These are phyloP conservation scores for Pelargonium citronellum DNA, from an alignment of 441 rosid genomes.

Conservation along the genomic window DNA sequence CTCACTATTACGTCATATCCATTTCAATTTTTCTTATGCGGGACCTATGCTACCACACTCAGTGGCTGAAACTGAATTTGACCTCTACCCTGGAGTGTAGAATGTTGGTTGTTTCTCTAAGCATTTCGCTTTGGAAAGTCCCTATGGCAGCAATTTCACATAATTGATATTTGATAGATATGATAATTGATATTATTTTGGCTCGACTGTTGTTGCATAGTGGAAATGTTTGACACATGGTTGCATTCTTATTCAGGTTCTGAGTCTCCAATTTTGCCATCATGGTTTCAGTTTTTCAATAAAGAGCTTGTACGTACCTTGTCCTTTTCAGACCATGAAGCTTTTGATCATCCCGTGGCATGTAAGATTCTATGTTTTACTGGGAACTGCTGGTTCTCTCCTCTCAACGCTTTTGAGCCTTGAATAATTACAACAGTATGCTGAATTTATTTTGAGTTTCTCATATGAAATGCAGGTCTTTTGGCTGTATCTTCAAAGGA, in stretches of 20 bases:
- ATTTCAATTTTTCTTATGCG: constrained; percentile 3
- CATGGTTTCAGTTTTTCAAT: constrained; percentile 85
- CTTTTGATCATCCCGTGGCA: constrained; percentile 98
- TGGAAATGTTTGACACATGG: constrained; percentile 19
- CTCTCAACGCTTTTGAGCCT: constrained; percentile 6
- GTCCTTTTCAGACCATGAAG: constrained; percentile 91
- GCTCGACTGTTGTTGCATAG: neutral
- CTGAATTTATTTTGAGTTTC: neutral
- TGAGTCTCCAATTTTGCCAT: constrained; percentile 63
- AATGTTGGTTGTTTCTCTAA: neutral
- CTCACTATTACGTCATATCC: constrained; percentile 52
- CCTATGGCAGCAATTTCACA: neutral
- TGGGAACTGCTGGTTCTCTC: constrained; percentile 19
- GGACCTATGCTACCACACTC: constrained; percentile 2
- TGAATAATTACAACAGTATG: constrained; percentile 3
- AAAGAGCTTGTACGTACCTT: constrained; percentile 64
- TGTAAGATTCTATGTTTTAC: constrained; percentile 51
- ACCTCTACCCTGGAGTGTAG: constrained; percentile 6
- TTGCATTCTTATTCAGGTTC: constrained; percentile 46
- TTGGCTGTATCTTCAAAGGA: constrained; percentile 91
- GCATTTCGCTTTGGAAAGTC: neutral
- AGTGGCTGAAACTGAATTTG: constrained; percentile 3
- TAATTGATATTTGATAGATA: neutral
- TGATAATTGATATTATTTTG: neutral
- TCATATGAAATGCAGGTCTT: constrained; percentile 60